phyloP scores from a whole-genome alignment of 345 rosid species.

The Boechera retrofracta region DNA sequence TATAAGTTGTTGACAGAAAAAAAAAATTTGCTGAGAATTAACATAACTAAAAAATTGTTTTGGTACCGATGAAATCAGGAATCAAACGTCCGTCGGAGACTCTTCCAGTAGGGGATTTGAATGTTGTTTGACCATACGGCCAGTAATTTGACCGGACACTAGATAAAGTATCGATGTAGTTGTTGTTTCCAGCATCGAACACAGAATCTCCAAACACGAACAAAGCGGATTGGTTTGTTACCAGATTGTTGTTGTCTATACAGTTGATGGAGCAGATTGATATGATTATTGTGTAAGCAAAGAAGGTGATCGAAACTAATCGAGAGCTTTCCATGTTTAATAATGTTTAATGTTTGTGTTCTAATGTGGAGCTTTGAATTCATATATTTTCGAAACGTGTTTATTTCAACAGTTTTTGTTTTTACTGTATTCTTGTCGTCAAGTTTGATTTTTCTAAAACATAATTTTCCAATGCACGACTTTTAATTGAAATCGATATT shows the following conservation, averaged over 20 bases:
- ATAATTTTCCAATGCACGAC: neutral
- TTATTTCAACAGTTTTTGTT: neutral
- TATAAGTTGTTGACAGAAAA: too few species aligned
- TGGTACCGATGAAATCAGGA: slow-evolving; percentile 14
- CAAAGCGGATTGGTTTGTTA: slow-evolving; percentile 4
- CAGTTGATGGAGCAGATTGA: neutral
- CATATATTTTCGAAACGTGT: neutral
- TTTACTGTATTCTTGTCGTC: neutral
- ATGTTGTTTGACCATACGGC: slow-evolving; percentile 14
- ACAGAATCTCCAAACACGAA: slow-evolving; percentile 16
- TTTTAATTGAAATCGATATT: neutral
- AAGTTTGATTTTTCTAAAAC: slow-evolving; percentile 1
- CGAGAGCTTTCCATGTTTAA: neutral
- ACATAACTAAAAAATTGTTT: neutral
- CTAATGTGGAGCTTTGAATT: neutral
- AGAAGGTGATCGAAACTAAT: neutral
- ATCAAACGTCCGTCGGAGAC: slow-evolving; percentile 8
- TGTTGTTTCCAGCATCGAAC: slow-evolving; percentile 14
- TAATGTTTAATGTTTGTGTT: neutral
- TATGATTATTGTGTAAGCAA: slow-evolving; percentile 5
- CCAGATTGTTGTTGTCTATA: neutral
- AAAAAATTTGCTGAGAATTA: neutral
- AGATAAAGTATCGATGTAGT: slow-evolving; percentile 7
- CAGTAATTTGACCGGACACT: slow-evolving; percentile 16
- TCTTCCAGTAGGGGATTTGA: slow-evolving; percentile 7